phyloP scores from a whole-genome alignment of 805 yeast genomes.

The Ogataea ganodermae region DNA sequence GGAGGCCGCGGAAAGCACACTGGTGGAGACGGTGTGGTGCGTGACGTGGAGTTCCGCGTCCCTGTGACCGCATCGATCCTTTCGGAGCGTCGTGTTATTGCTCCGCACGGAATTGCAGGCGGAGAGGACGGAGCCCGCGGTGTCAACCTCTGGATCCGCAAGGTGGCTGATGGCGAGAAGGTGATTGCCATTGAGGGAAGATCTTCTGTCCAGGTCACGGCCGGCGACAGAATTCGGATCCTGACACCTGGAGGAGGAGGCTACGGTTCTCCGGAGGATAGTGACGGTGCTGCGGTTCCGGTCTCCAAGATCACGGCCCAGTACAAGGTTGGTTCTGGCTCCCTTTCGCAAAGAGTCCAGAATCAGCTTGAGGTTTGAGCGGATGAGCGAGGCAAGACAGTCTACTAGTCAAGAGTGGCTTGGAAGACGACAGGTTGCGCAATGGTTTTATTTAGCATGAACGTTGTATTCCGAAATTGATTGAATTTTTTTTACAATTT shows the following conservation, averaged over 20 bases:
- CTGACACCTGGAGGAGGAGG: conserved; percentile 90
- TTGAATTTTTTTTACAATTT: no score
- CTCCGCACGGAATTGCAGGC: conserved; percentile 87
- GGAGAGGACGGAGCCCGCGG: conserved; percentile 81
- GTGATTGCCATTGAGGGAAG: conserved; percentile 68
- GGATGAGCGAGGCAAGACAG: background rate
- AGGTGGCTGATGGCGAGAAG: conserved; percentile 33
- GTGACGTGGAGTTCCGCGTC: conserved; percentile 79
- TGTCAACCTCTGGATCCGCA: conserved; percentile 52
- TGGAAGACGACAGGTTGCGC: no score
- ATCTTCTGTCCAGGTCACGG: conserved; percentile 53
- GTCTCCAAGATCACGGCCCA: background rate
- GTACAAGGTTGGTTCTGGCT: conserved; percentile 9
- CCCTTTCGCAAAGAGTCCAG: conserved; percentile 33
- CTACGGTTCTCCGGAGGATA: conserved; percentile 45
- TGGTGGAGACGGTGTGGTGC: conserved; percentile 86
- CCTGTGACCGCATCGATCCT: conserved; percentile 76
- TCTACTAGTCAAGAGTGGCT: no score
- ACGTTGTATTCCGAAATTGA: no score
- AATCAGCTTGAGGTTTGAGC: conserved; percentile 34
- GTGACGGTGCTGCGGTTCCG: no score
- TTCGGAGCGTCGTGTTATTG: conserved; percentile 80
- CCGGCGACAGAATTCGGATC: conserved; percentile 69
- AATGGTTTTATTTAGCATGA: no score
- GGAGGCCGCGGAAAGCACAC: conserved; percentile 75